Evolutionary conservation across 2,329 filamentous ascomycete genomes (phyloP).

Genomic region (Pyricularia sp.): DNA sequence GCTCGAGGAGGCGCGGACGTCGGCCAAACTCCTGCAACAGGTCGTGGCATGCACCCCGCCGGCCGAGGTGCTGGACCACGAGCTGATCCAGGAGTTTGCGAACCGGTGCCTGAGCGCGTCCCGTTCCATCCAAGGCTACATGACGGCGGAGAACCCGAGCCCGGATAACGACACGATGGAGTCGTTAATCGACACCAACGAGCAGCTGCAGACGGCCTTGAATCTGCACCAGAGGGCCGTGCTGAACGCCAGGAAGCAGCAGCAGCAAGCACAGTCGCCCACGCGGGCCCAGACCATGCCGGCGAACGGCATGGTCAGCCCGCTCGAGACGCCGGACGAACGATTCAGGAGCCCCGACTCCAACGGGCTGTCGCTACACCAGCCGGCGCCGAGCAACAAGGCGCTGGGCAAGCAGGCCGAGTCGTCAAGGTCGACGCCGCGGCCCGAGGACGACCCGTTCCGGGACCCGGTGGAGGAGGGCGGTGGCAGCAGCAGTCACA

Average conservation of each 20-base stretch:
- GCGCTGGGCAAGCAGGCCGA: conserved; percentile 13
- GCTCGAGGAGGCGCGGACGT: conserved; percentile 83
- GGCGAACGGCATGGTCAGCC: not conserved
- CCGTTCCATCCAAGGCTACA: conserved; percentile 76
- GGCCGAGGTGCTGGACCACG: conserved; percentile 66
- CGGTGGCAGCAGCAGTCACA: not conserved
- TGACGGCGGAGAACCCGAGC: conserved; percentile 65
- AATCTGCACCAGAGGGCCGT: conserved; percentile 79
- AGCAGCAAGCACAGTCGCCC: conserved; percentile 7
- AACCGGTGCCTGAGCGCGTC: conserved; percentile 77
- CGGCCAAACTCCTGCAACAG: conserved; percentile 85
- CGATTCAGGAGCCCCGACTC: conserved; percentile 1
- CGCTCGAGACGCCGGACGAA: not conserved
- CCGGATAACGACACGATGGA: conserved; percentile 94
- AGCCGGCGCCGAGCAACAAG: conserved; percentile 12
- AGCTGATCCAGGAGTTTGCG: conserved; percentile 87
- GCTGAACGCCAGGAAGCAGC: conserved; percentile 45
- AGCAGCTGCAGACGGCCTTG: conserved; percentile 74
- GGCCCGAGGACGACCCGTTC: conserved; percentile 15
- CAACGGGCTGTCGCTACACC: conserved; percentile 1
- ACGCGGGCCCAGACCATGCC: not conserved
- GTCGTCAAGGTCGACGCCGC: conserved; percentile 8
- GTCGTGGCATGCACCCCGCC: conserved; percentile 79
- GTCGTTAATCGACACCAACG: conserved; percentile 87
- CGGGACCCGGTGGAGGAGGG: conserved; percentile 13